These are phyloP conservation scores for Onygenales sp. DNA, from an alignment of 2,329 filamentous ascomycete species.

Conservation along the genomic window DNA sequence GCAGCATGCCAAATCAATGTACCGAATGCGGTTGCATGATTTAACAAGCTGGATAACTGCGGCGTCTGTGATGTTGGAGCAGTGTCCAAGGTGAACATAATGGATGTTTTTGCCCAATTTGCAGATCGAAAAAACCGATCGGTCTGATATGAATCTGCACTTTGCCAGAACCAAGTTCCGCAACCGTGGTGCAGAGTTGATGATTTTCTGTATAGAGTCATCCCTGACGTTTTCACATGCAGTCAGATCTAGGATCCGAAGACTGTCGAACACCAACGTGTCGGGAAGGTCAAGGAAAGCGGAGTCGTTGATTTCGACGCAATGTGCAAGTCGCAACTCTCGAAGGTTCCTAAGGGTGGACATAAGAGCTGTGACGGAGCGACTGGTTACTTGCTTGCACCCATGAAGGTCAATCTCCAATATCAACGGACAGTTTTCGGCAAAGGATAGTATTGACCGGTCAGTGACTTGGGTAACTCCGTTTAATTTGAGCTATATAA, in stretches of 20 bases:
- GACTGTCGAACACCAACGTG: constrained; percentile 65
- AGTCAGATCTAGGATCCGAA: constrained; percentile 88
- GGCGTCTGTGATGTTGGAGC: constrained; percentile 78
- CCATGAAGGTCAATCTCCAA: constrained; percentile 93
- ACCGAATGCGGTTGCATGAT: constrained; percentile 84
- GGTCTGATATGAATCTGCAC: constrained; percentile 85
- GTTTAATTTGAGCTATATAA: constrained; percentile 75
- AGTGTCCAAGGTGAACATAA: constrained; percentile 93
- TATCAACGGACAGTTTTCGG: constrained; percentile 79
- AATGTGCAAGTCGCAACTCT: constrained; percentile 79
- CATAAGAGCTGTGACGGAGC: constrained; percentile 72
- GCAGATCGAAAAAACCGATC: constrained; percentile 76
- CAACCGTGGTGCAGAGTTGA: constrained; percentile 73
- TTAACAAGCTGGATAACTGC: constrained; percentile 78
- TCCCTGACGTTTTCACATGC: constrained; percentile 79
- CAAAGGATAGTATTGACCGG: constrained; percentile 72
- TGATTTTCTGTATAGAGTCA: constrained; percentile 77
- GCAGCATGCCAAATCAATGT: constrained; percentile 97
- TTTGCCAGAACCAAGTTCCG: constrained; percentile 92
- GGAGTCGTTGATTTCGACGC: constrained; percentile 72
- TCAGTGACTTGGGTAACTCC: constrained; percentile 81
- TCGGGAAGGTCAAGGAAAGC: constrained; percentile 73
- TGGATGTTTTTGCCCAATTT: constrained; percentile 90
- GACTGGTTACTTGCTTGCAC: constrained; percentile 70
- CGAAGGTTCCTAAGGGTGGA: constrained; percentile 72